phyloP scores from a whole-genome alignment of 768 basidiomycete species.

The Lentinula lateritia region DNA sequence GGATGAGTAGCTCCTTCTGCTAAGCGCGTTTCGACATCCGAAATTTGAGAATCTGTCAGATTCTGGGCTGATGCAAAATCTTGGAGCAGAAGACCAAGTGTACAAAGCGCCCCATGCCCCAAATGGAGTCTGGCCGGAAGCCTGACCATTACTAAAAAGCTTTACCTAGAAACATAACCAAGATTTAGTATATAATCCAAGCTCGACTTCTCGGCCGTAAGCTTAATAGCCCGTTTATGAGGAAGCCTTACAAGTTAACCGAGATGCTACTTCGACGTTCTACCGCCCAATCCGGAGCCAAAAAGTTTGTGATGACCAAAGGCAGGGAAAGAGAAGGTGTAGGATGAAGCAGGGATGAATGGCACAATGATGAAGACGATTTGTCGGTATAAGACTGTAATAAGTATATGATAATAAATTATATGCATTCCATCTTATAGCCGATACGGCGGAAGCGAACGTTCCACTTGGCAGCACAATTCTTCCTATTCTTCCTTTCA shows the following conservation, averaged over 20 bases:
- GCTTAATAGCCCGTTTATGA: background rate
- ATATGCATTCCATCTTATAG: too few relatives aligned
- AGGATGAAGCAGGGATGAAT: background rate
- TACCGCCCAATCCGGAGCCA: background rate
- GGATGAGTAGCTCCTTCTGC: slow-evolving; percentile 32
- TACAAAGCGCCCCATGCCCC: background rate
- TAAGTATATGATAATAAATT: too few relatives aligned
- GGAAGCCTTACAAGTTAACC: background rate
- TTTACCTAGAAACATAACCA: background rate
- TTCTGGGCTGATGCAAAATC: slow-evolving; percentile 16
- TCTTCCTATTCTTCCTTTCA: too few relatives aligned
- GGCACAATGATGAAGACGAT: too few relatives aligned
- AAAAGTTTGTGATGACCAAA: background rate
- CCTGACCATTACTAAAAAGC: background rate
- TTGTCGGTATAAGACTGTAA: too few relatives aligned
- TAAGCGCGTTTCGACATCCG: slow-evolving; percentile 29
- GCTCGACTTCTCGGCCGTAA: background rate
- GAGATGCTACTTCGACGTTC: background rate
- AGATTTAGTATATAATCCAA: background rate
- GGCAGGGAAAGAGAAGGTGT: background rate
- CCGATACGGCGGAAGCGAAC: too few relatives aligned
- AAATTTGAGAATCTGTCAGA: slow-evolving; percentile 20
- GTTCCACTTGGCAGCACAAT: too few relatives aligned
- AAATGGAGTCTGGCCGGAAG: background rate
- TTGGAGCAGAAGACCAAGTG: background rate